Evolutionary conservation across 148 eudicot genomes (phyloP).

Genomic region (Vaccinium darrowii): DNA sequence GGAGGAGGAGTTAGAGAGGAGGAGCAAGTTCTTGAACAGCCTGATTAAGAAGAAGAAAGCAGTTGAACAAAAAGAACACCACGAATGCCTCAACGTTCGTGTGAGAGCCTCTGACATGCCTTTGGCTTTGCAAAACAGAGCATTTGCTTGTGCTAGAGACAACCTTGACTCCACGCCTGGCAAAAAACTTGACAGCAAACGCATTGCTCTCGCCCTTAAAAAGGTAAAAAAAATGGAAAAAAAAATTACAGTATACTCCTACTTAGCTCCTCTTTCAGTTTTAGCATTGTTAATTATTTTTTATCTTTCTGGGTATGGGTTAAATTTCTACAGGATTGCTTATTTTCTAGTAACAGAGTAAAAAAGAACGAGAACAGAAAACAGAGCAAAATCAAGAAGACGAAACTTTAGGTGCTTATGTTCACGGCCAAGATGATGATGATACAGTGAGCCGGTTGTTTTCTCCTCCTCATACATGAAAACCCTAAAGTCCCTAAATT

Average conservation of each 20-base stretch:
- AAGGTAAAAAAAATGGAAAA: conserved; percentile 8
- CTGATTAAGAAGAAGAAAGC: conserved; percentile 32
- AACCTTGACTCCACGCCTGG: conserved; percentile 23
- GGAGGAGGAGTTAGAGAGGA: conserved; percentile 31
- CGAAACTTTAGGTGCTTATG: background rate
- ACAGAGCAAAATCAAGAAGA: background rate
- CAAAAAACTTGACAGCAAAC: conserved; percentile 30
- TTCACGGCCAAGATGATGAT: background rate
- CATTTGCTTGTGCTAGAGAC: conserved; percentile 30
- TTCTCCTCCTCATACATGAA: background rate
- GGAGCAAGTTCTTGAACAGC: conserved; percentile 34
- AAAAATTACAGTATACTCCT: too few relatives aligned
- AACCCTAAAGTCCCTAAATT: background rate
- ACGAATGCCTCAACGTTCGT: conserved; percentile 21
- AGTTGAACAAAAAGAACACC: conserved; percentile 14
- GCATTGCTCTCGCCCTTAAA: conserved; percentile 31
- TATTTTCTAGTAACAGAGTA: background rate
- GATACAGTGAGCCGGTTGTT: too few relatives aligned
- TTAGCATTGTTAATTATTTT: background rate
- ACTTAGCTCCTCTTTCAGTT: background rate
- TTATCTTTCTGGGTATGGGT: background rate
- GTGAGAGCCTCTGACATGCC: conserved; percentile 35
- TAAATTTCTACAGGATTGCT: background rate
- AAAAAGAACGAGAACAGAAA: background rate
- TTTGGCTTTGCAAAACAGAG: conserved; percentile 26